Evolutionary conservation across 1,284 basidiomycete genomes (phyloP).

Genomic region (Tilletia caries): DNA sequence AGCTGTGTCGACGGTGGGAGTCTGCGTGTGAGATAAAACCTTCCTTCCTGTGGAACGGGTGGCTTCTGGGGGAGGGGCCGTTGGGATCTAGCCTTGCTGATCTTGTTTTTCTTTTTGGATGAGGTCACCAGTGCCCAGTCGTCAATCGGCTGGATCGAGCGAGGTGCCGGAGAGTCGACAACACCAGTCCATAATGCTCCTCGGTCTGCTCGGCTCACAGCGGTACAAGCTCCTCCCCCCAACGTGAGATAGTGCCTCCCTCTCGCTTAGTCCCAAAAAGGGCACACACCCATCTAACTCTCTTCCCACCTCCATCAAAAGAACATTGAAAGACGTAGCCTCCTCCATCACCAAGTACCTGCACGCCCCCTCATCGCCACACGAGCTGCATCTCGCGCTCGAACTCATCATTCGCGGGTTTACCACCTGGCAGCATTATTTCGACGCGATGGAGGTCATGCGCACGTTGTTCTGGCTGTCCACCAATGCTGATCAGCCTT

Average conservation of each 20-base stretch:
- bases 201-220: constrained; percentile 69
- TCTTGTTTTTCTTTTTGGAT: neutral
- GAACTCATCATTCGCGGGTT: constrained; percentile 87
- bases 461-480: constrained; percentile 79
- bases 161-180: neutral
- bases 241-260: constrained; percentile 48
- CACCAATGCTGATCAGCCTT: constrained; percentile 66
- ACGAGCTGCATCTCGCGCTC: constrained; percentile 71
- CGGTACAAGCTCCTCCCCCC: constrained; percentile 72
- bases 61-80: too few relatives aligned
- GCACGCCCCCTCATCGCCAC: constrained; percentile 65
- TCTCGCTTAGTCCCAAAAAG: neutral
- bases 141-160: neutral
- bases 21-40: constrained; percentile 61
- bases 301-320: neutral
- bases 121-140: constrained; percentile 64
- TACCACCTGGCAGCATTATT: constrained; percentile 86
- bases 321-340: constrained; percentile 70
- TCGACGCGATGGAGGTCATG: constrained; percentile 84
- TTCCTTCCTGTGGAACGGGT: neutral
- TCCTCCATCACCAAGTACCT: constrained; percentile 75
- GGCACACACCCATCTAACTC: neutral
- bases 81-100: too few relatives aligned
- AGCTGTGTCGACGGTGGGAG: constrained; percentile 68
- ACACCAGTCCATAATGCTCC: constrained; percentile 19